Conservation (phyloP, 352 stramenopile genomes). For the Phytophthora nicotianae region DNA sequence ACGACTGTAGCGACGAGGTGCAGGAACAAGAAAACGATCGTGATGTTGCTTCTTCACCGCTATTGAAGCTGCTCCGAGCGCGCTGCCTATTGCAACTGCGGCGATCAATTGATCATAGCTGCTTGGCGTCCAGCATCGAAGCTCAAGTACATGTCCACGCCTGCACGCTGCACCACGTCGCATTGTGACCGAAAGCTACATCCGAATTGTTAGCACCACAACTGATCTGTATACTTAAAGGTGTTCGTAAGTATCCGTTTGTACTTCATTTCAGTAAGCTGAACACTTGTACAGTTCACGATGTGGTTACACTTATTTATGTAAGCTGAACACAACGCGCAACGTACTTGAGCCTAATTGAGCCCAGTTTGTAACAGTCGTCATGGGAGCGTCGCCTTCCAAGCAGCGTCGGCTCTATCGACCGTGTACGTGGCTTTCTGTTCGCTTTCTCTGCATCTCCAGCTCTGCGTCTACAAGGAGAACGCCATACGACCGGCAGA, state of each 20-base stretch:
- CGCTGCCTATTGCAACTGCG: slow-evolving; percentile 23
- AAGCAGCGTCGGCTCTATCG: slow-evolving; percentile 57
- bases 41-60: not conserved
- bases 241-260: not conserved
- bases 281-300: slow-evolving; percentile 1
- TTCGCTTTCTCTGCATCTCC: not conserved
- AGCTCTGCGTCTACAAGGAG: slow-evolving; percentile 3
- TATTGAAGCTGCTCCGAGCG: slow-evolving; percentile 17
- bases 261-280: not conserved
- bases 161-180: slow-evolving; percentile 41
- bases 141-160: slow-evolving; percentile 21
- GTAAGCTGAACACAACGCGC: slow-evolving; percentile 13
- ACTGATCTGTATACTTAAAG: slow-evolving; percentile 4
- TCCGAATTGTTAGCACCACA: not conserved
- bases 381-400: slow-evolving; percentile 52
- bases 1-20: slow-evolving; percentile 8
- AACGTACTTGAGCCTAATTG: slow-evolving; percentile 16
- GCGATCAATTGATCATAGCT: slow-evolving; percentile 13
- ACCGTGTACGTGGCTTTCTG: slow-evolving; percentile 44
- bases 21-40: slow-evolving; percentile 6
- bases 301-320: slow-evolving; percentile 14
- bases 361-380: slow-evolving; percentile 33
- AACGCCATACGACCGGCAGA: not conserved
- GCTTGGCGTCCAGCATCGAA: not conserved
- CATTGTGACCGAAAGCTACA: slow-evolving; percentile 27